phyloP scores from a whole-genome alignment of 2,329 filamentous ascomycete species.

The Fusarium tanahbumbuense region DNA sequence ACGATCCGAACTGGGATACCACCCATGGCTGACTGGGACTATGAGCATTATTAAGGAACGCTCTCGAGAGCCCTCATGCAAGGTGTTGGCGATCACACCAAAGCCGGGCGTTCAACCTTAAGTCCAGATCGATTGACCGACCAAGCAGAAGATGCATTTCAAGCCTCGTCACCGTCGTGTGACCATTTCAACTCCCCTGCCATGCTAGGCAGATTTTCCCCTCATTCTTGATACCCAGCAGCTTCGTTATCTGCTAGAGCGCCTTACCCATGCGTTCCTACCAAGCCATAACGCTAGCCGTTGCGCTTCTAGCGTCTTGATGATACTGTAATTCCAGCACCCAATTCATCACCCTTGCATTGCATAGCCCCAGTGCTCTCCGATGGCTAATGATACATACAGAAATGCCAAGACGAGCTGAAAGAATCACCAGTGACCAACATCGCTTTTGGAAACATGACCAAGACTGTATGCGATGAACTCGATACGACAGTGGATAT shows the following conservation, averaged over 20 bases:
- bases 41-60: slow-evolving; percentile 45
- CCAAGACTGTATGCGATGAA: neutral
- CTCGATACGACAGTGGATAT: slow-evolving; percentile 7
- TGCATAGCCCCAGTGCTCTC: slow-evolving; percentile 37
- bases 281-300: slow-evolving; percentile 14
- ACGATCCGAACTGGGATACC: neutral
- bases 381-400: slow-evolving; percentile 1
- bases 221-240: slow-evolving; percentile 15
- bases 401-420: slow-evolving; percentile 40
- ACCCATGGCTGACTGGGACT: slow-evolving; percentile 21
- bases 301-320: slow-evolving; percentile 34
- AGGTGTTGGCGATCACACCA: slow-evolving; percentile 28
- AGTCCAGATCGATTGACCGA: slow-evolving; percentile 8
- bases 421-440: slow-evolving; percentile 18
- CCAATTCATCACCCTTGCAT: slow-evolving; percentile 38
- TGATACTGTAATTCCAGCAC: neutral
- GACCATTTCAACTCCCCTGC: slow-evolving; percentile 16
- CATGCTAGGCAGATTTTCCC: slow-evolving; percentile 32
- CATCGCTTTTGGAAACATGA: slow-evolving; percentile 17
- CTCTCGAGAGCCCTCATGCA: slow-evolving; percentile 12
- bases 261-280: slow-evolving; percentile 37
- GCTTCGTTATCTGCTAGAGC: slow-evolving; percentile 33
- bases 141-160: slow-evolving; percentile 10
- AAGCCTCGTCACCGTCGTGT: slow-evolving; percentile 36
- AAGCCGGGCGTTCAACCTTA: slow-evolving; percentile 38